These are phyloP conservation scores for Saccharomyces jurei DNA, from an alignment of 805 yeast genomes.

Conservation along the genomic window DNA sequence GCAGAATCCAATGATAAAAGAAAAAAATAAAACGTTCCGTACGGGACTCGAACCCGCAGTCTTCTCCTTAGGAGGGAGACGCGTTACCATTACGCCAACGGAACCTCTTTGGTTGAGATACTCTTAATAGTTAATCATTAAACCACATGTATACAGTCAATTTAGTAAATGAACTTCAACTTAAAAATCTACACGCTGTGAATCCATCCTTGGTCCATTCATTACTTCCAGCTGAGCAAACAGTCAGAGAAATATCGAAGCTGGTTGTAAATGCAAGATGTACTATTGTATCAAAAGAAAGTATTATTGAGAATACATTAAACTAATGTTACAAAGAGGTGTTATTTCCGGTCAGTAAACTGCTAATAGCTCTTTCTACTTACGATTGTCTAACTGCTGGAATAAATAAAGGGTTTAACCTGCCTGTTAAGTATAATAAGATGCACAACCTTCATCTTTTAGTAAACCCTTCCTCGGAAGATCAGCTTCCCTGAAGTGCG, in stretches of 20 bases:
- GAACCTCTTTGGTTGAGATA: slow-evolving; percentile 14
- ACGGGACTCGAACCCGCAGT: slow-evolving; percentile 65
- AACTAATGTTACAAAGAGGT: not conserved
- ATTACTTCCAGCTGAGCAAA: not conserved
- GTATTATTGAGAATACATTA: not conserved
- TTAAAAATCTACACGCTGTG: no score
- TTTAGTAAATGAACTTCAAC: no score
- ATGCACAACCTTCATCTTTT: not conserved
- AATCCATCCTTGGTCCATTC: not conserved
- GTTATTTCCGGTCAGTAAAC: not conserved
- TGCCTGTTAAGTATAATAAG: not conserved
- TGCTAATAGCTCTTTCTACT: not conserved
- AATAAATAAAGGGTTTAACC: not conserved
- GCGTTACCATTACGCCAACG: slow-evolving; percentile 61
- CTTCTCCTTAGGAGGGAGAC: slow-evolving; percentile 65
- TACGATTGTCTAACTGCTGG: not conserved
- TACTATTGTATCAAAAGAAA: not conserved
- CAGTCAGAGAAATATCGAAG: not conserved
- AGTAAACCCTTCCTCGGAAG: not conserved
- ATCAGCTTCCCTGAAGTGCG: slow-evolving; percentile 5
- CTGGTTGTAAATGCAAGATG: not conserved
- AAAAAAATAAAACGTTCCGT: slow-evolving; percentile 35
- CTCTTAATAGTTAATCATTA: no score
- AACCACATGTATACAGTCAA: no score
- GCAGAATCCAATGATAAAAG: not conserved